Evolutionary conservation across 352 stramenopile genomes (phyloP), one percentile per base, ranked within the genome.

Genomic region (Aphanomyces cochlioides): DNA sequence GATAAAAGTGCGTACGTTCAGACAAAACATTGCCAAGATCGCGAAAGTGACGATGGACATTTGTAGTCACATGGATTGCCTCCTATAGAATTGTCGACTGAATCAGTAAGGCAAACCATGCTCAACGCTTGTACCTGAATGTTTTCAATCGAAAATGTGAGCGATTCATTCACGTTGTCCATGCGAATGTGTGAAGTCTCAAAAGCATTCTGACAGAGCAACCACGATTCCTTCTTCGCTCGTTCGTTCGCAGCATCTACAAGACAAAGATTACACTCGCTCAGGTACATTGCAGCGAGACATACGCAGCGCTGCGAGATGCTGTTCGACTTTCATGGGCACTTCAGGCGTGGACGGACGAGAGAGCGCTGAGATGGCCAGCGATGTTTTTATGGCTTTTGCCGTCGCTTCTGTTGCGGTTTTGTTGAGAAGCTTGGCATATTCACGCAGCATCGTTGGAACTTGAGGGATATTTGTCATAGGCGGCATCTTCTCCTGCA

Each of bases 151-250:
- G 64, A 70, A 37, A 54, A 70, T 41, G 64, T 63, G 12, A 70
- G 40, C 12, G 64, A 70, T 41, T 70, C 64, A n/a, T 70, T 70
- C 21, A 70, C 64, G 38, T 59, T 61, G 64, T 70, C 64, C 64
- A 70, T 70, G 38, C 64, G 64, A n/a, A 64, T 38, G 40, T 70
- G 53, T 7, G 64, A 21, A 10, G 53, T 47, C 37, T 64, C 36
- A 36, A 70, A 70, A 15, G 64, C 43, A 8, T 54, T n/a, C 53
- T 70, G 64, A 28, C 64, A 61, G 15, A 64, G 10, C 10, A 34
- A 38, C 64, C 64, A 70, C 6, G 28, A 37, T 8, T 17, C 47
- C 8, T 8, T 17, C 45, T 61, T 47, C 3, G 64, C 64, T 61
- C 43, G 36, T n/a, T 48, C 45, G n/a, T 48, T 63, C 17, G 64